A percentile compares a stretch with the other conserved stretches of the same genome.
These are phyloP conservation scores for Cercophora scortea DNA, from an alignment of 495 filamentous ascomycete species.

Conservation along the genomic window DNA sequence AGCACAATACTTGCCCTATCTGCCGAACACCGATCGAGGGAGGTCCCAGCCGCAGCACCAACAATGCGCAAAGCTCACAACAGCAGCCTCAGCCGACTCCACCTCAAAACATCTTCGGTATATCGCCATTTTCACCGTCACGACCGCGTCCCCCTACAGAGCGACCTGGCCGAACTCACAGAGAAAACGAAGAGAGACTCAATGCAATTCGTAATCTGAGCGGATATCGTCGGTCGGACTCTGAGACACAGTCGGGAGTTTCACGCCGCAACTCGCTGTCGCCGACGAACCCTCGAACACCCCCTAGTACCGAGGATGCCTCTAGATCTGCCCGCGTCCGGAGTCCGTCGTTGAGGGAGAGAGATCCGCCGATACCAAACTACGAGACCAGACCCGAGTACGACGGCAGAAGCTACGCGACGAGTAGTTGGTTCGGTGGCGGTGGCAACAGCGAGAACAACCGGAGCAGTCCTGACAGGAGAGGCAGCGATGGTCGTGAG, in stretches of 20 bases:
- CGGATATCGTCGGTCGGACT: not conserved
- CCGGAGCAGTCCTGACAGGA: too few relatives aligned
- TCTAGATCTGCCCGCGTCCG: constrained; percentile 1
- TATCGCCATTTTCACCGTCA: too few relatives aligned
- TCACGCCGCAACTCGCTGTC: constrained; percentile 11
- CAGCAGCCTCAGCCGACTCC: not conserved
- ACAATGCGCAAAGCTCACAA: not conserved
- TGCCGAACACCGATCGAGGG: constrained; percentile 68
- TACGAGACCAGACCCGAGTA: too few relatives aligned
- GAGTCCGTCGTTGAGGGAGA: constrained; percentile 3
- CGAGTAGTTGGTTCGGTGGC: too few relatives aligned
- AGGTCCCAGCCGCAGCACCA: not conserved
- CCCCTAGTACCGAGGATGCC: not conserved
- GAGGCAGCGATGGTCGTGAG: not conserved
- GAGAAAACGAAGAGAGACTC: constrained; percentile 17
- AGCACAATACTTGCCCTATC: constrained; percentile 87
- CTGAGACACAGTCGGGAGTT: not conserved
- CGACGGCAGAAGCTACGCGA: too few relatives aligned
- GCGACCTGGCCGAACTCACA: constrained; percentile 1
- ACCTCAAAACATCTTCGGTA: not conserved
- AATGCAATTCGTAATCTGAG: constrained; percentile 14
- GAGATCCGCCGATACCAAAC: too few relatives aligned
- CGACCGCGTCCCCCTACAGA: too few relatives aligned
- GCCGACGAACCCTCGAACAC: constrained; percentile 1
- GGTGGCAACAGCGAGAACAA: too few relatives aligned